Percentiles rank a stretch among this genome's conserved stretches.
Conservation (phyloP, 352 stramenopile genomes). For the Elongisporangium senticosum region DNA sequence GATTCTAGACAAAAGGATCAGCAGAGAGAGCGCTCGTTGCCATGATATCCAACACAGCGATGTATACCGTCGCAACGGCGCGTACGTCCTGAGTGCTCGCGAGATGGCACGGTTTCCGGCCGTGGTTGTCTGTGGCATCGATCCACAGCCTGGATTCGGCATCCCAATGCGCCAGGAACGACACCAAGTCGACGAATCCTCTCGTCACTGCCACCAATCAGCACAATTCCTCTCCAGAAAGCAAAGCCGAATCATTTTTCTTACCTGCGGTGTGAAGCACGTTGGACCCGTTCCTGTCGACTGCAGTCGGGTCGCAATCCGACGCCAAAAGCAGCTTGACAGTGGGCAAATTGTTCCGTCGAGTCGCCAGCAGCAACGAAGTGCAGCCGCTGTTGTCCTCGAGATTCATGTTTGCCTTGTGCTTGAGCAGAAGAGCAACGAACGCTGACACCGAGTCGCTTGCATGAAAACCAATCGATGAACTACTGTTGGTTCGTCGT, state of each 20-base stretch:
- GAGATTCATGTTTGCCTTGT: constrained; percentile 28
- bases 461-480: background rate
- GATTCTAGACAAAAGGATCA: constrained; percentile 14
- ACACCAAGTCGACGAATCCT: constrained; percentile 21
- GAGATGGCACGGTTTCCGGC: constrained; percentile 30
- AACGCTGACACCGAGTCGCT: constrained; percentile 15
- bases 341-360: constrained; percentile 16
- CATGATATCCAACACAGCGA: background rate
- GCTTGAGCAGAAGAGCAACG: constrained; percentile 16
- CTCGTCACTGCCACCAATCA: constrained; percentile 15
- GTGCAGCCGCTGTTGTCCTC: constrained; percentile 30
- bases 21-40: background rate
- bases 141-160: constrained; percentile 25
- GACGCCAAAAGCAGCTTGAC: constrained; percentile 20
- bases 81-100: constrained; percentile 20
- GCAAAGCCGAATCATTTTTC: background rate
- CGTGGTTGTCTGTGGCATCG: constrained; percentile 21
- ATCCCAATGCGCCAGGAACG: constrained; percentile 49
- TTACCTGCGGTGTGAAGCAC: constrained; percentile 47
- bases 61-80: constrained; percentile 25
- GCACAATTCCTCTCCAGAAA: background rate
- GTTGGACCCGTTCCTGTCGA: constrained; percentile 29
- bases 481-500: constrained; percentile 8
- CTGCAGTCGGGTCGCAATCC: constrained; percentile 22
- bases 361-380: constrained; percentile 35